Base-by-base conservation (phyloP, 352 stramenopile species). In the Pythium chondricola region DNA sequence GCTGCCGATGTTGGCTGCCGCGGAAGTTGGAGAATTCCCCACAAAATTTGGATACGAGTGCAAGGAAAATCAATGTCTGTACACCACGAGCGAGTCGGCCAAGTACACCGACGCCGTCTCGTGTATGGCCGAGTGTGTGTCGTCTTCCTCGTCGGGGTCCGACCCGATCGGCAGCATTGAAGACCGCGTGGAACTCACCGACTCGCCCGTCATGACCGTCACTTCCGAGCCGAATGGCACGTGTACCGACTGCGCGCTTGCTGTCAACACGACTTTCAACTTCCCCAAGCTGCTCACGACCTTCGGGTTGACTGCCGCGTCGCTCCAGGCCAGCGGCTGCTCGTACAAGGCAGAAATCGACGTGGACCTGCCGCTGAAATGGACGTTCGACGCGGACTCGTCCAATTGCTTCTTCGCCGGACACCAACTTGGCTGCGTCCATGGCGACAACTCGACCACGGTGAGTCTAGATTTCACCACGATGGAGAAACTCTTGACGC, bases 281-380 rank as follows among this genome's bases (percentile, higher is more conserved):
- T 92, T 92, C 41, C 80, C 80, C 3, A 62, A 68, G 40, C 71
- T 89, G 62, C 66, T 92, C 30, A 48, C 65, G 26, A 69, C 71
- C n/a, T 85, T 83, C 48, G 69, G 79, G 48, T 49, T 92, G 5
- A 71, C 75, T 9, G 27, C 59, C 6, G 41, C 48, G 18, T 80
- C 65, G 7, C 54, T 92, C 14, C 21, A 47, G 5, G 45, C 55
- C 7, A 41, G 38, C 4, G 36, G 43, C 8, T 92, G 80, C 40
- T 63, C 67, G 31, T 88, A 84, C 22, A 63, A 67, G 11, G 63
- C 64, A 6, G 55, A 76, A 40, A 61, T 84, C 18, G 69, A 60
- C 26, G 42, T 88, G 17, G 55, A 70, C 33, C 69, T 74, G 35
- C 80, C 80, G n/a, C 62, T 64, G 38, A 58, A 81, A 3, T 91